A percentile compares a stretch with the other conserved stretches of the same genome.
Conservation (phyloP, 257 asterid species). For the Echium plantagineum region DNA sequence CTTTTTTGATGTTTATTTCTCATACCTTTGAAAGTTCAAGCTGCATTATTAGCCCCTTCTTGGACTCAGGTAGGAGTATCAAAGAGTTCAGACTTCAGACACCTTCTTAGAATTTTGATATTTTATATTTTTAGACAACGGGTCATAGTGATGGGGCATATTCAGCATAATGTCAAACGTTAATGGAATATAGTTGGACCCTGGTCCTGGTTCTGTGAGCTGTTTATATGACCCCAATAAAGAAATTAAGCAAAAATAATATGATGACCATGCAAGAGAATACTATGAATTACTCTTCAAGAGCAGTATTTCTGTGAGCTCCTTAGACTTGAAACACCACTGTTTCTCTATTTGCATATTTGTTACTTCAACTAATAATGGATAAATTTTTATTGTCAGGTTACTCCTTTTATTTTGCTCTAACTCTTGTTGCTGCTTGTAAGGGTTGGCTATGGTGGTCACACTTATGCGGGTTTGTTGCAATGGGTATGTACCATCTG, state of each 20-base stretch:
- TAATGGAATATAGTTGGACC: too few species aligned
- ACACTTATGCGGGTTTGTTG: constrained; percentile 70
- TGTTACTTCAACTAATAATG: neutral
- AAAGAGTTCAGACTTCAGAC: neutral
- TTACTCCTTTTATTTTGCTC: constrained; percentile 60
- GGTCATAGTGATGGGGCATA: too few species aligned
- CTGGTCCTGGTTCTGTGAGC: too few species aligned
- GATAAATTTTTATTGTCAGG: constrained; percentile 44
- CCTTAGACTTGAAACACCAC: neutral
- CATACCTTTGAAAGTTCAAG: too few species aligned
- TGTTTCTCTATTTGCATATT: neutral
- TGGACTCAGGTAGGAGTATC: neutral
- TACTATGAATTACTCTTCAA: neutral
- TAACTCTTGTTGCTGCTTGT: constrained; percentile 76
- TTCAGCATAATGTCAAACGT: too few species aligned
- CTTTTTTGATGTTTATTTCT: too few species aligned
- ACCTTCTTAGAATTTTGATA: neutral
- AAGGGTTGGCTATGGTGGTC: constrained; percentile 89
- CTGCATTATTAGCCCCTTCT: neutral
- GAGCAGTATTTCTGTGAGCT: neutral
- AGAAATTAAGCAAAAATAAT: neutral
- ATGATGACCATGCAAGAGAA: neutral
- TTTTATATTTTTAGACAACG: neutral
- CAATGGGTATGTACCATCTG: constrained; percentile 59
- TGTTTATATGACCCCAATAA: neutral